A percentile compares a stretch with the other conserved stretches of the same genome.
phyloP scores from a whole-genome alignment of 2,329 filamentous ascomycete species.

The Orbilia blumenaviensis region DNA sequence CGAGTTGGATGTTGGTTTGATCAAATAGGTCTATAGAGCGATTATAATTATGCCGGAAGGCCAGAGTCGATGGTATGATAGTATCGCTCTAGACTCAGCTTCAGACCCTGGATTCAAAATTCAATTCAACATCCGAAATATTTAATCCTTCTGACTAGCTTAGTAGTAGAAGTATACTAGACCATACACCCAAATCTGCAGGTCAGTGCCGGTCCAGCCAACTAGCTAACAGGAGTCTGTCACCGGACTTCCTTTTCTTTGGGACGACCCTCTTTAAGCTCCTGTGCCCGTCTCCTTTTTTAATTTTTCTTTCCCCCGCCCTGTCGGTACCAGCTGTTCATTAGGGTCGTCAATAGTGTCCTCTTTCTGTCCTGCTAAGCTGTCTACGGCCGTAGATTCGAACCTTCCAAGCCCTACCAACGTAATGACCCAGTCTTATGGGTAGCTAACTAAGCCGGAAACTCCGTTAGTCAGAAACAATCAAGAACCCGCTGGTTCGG shows the following conservation, averaged over 20 bases:
- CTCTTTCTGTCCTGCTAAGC: constrained; percentile 22
- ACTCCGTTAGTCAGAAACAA: constrained; percentile 1
- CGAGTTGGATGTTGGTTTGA: not conserved
- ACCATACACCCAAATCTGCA: not conserved
- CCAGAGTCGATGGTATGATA: too few species aligned
- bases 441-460: constrained; percentile 14
- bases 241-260: constrained; percentile 29
- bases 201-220: not conserved
- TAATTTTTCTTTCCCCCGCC: constrained; percentile 3
- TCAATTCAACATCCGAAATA: constrained; percentile 4
- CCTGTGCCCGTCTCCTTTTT: too few species aligned
- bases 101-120: not conserved
- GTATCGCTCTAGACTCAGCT: too few species aligned
- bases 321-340: constrained; percentile 1
- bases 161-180: too few species aligned
- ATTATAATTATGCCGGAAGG: too few species aligned
- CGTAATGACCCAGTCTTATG: constrained; percentile 23
- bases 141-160: too few species aligned
- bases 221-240: not conserved
- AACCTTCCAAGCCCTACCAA: constrained; percentile 4
- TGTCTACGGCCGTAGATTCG: constrained; percentile 28
- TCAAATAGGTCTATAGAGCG: not conserved
- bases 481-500: constrained; percentile 12
- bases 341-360: constrained; percentile 22
- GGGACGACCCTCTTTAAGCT: too few species aligned